Evolutionary conservation across 306 rosid genomes (phyloP), one percentile per base, ranked within the genome.

Genomic region (Arachis stenosperma): DNA sequence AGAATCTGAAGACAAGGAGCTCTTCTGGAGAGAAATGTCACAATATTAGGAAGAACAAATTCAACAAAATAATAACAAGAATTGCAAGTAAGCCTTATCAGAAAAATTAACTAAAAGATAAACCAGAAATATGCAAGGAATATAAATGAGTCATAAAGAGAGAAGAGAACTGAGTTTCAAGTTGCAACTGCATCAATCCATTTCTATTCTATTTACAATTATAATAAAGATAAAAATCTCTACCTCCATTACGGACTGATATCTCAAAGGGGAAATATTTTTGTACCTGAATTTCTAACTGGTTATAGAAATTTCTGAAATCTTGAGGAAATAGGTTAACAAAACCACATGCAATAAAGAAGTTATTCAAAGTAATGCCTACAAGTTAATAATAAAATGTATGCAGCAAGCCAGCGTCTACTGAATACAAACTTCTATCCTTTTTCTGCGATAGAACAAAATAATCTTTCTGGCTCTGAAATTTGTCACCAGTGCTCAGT

Each of bases 21-120:
- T 69, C 71, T 53, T 84, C 97, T 92, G 88, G 61, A 80, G 67
- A 85, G 71, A 75, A 75, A 80, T 55, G 29, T 36, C 36, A 63
- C 61, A 61, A 47, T 48, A 47, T 69, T 71, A 68, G 60, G 9
- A 75, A 15, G 72, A 57, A 64, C 75, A 8, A 75, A 29, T 51
- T 62, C 36, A 48, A 57, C 11, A 60, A n/a, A 76, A 62, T 61
- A 59, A 58, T 52, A 80, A 50, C 10, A 70, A 67, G 56, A 11
- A 46, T 22, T 73, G 71, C 43, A 65, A 13, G 29, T 69, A 37
- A 29, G 43, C 36, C 55, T 37, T 60, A 2, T 6, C 5, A 22
- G 58, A 61, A 79, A 59, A 41, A 15, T 13, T 53, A 69, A 69
- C 3, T 48, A 59, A 41, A 46, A 44, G 61, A 72, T 43, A 71